Percentiles rank a stretch among this genome's conserved stretches.
phyloP scores from a whole-genome alignment of 202 grass and related monocot genomes.

The Saccharum hybrid region DNA sequence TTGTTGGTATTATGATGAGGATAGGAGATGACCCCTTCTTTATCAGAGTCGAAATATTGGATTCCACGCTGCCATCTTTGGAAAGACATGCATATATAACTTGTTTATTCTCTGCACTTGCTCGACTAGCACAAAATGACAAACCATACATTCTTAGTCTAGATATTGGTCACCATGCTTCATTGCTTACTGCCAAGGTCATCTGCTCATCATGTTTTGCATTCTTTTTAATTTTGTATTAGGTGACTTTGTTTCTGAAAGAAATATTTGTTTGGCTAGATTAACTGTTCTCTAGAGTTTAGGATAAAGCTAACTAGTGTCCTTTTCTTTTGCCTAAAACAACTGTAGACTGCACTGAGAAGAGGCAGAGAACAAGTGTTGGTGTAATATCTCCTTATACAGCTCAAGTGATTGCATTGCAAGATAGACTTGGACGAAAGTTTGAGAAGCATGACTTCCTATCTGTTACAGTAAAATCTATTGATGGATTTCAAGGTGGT shows the following conservation, averaged over 20 bases:
- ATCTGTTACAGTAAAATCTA: conserved; percentile 72
- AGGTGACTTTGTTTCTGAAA: conserved; percentile 4
- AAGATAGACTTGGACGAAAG: conserved; percentile 69
- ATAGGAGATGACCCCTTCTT: background rate
- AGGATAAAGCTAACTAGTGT: conserved; percentile 42
- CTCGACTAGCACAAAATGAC: background rate
- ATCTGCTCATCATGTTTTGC: background rate
- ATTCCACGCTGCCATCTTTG: conserved; percentile 20
- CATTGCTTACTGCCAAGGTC: background rate
- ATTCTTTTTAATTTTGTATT: background rate
- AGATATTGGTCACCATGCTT: background rate
- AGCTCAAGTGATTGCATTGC: conserved; percentile 77
- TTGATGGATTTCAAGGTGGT: conserved; percentile 89
- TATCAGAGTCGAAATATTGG: background rate
- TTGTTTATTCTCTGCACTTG: background rate
- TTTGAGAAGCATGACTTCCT: conserved; percentile 67
- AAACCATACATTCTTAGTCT: background rate
- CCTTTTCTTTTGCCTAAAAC: conserved; percentile 40
- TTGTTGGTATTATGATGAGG: conserved; percentile 30
- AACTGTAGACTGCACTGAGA: conserved; percentile 51
- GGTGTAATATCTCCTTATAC: conserved; percentile 90
- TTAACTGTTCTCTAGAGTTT: conserved; percentile 3
- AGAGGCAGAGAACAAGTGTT: conserved; percentile 54
- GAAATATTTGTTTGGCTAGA: conserved; percentile 2
- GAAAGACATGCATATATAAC: conserved; percentile 5